phyloP scores from a whole-genome alignment of 176 grass and related monocot species.

The Avena insularis region DNA sequence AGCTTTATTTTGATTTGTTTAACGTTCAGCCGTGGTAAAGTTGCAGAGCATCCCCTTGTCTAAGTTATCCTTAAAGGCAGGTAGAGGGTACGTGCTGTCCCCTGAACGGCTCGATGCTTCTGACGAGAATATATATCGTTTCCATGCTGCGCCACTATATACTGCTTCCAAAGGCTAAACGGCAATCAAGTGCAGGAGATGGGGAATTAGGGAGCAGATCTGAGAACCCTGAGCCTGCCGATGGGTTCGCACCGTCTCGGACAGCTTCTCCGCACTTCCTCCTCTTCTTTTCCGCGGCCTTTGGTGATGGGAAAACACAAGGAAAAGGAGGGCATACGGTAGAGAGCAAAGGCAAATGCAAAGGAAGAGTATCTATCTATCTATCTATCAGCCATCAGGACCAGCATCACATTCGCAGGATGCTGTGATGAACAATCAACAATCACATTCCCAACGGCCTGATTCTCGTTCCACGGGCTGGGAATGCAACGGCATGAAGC shows the following conservation, averaged over 20 bases:
- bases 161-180: not conserved
- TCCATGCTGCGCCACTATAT: not conserved
- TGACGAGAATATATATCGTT: not conserved
- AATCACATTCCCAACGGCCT: slow-evolving; percentile 32
- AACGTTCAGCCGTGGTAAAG: slow-evolving; percentile 38
- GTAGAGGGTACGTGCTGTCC: not conserved
- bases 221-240: not conserved
- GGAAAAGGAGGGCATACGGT: too few relatives aligned
- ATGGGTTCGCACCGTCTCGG: too few relatives aligned
- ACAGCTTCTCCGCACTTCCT: too few relatives aligned
- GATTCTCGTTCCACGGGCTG: slow-evolving; percentile 35
- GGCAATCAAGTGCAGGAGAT: not conserved
- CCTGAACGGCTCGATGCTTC: slow-evolving; percentile 37
- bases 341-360: too few relatives aligned
- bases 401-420: slow-evolving; percentile 3
- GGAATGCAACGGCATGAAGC: slow-evolving; percentile 29
- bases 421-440: not conserved
- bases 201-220: not conserved
- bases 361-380: not conserved
- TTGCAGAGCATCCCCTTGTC: slow-evolving; percentile 31
- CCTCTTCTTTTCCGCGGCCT: too few relatives aligned
- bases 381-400: not conserved
- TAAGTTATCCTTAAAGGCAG: slow-evolving; percentile 37
- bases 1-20: slow-evolving; percentile 22
- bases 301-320: too few relatives aligned